These are phyloP conservation scores for Jacaranda mimosifolia DNA, from an alignment of 257 asterid genomes.

Conservation along the genomic window DNA sequence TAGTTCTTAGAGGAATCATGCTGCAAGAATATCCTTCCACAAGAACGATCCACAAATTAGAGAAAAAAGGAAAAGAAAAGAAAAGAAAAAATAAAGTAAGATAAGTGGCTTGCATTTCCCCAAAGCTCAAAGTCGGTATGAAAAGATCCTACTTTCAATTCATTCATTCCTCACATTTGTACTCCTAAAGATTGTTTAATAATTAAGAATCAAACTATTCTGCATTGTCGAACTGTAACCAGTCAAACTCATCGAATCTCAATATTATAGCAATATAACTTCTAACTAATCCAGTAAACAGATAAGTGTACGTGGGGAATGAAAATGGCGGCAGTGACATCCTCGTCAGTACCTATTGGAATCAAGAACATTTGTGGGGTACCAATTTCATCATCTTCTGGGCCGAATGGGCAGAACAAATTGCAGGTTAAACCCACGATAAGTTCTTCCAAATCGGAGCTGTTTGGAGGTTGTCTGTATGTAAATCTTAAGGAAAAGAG, in stretches of 20 bases:
- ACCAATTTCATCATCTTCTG: conserved; percentile 39
- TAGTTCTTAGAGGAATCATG: no score
- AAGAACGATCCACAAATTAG: no score
- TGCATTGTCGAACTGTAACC: neutral
- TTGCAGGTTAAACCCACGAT: conserved; percentile 40
- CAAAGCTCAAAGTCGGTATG: conserved; percentile 38
- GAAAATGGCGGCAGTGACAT: conserved; percentile 59
- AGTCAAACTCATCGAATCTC: neutral
- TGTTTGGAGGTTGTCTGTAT: conserved; percentile 46
- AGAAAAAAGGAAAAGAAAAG: no score
- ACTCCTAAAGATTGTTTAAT: conserved; percentile 28
- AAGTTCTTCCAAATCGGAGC: conserved; percentile 54
- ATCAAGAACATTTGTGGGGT: conserved; percentile 38
- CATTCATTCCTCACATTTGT: conserved; percentile 44
- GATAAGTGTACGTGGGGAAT: conserved; percentile 6
- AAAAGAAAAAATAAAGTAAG: no score
- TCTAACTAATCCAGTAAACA: neutral
- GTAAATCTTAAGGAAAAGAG: conserved; percentile 19
- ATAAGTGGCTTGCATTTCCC: conserved; percentile 46
- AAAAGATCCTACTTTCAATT: conserved; percentile 33
- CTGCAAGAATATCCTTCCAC: no score
- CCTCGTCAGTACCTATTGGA: conserved; percentile 49
- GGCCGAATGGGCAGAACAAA: conserved; percentile 22
- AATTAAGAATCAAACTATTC: neutral
- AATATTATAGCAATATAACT: neutral